Conservation (phyloP, 306 rosid genomes). For the Senna siamea region DNA sequence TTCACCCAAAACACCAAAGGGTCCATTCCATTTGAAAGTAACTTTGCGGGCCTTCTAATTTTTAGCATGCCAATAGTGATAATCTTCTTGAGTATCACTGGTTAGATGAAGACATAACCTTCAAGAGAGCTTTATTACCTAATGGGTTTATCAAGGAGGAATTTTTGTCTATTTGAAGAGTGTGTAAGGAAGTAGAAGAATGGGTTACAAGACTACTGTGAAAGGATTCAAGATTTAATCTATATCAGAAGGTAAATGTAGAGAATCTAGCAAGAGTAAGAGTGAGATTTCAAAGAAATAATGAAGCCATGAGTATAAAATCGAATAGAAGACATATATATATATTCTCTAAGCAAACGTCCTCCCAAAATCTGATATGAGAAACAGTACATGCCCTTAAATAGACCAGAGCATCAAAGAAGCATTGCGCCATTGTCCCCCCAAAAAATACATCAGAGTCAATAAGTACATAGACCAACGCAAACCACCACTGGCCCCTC, state of each 20-base stretch:
- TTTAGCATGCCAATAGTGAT: not conserved
- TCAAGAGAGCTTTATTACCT: not conserved
- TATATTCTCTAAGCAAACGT: no score
- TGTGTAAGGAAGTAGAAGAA: not conserved
- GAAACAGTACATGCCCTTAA: no score
- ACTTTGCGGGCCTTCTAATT: not conserved
- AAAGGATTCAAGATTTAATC: not conserved
- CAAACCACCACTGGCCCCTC: not conserved
- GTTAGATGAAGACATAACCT: not conserved
- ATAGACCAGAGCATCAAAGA: no score
- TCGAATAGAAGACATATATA: not conserved
- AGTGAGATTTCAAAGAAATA: not conserved
- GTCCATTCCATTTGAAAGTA: not conserved
- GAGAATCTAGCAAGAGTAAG: not conserved
- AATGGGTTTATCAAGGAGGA: not conserved
- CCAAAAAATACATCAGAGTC: not conserved
- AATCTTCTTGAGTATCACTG: not conserved
- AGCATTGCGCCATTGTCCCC: no score
- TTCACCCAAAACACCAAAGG: not conserved
- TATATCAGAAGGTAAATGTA: not conserved
- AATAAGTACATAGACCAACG: not conserved
- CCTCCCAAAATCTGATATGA: no score
- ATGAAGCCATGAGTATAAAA: not conserved
- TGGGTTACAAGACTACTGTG: not conserved
- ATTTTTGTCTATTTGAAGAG: not conserved